A percentile compares a stretch with the other conserved stretches of the same genome.
These are phyloP conservation scores for Apiospora koreana DNA, from an alignment of 2,329 filamentous ascomycete genomes.

Conservation along the genomic window DNA sequence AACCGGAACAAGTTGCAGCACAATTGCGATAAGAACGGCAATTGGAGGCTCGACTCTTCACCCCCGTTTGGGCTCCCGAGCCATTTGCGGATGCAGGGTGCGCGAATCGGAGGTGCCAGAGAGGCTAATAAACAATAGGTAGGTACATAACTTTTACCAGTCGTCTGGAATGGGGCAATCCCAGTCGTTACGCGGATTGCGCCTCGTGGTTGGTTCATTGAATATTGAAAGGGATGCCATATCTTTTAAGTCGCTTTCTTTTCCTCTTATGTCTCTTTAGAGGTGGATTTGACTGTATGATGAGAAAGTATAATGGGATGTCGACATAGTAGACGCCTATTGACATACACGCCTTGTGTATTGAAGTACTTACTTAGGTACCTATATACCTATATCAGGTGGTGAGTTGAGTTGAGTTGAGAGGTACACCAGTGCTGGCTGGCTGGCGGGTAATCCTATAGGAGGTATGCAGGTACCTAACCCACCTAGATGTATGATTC, in stretches of 20 bases:
- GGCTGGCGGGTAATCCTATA: too few species aligned
- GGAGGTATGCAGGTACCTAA: neutral
- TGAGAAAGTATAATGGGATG: too few species aligned
- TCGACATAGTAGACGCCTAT: neutral
- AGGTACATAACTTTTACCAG: neutral
- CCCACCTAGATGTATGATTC: neutral
- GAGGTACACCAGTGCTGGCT: too few species aligned
- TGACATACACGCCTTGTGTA: too few species aligned
- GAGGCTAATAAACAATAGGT: constrained; percentile 7
- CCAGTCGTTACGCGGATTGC: neutral
- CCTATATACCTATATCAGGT: too few species aligned
- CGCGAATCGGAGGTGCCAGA: neutral
- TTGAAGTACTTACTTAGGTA: neutral
- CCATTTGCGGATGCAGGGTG: neutral
- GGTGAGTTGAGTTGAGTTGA: too few species aligned
- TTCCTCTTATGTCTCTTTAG: neutral
- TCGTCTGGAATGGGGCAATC: constrained; percentile 1
- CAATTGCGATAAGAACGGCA: neutral
- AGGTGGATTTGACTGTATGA: neutral
- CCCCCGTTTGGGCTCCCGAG: neutral
- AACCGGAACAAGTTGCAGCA: neutral
- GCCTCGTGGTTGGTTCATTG: neutral
- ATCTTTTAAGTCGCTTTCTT: neutral
- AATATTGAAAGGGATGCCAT: neutral
- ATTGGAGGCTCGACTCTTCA: neutral